These are phyloP conservation scores for Suillus plorans DNA, from an alignment of 768 basidiomycete genomes.

Conservation along the genomic window DNA sequence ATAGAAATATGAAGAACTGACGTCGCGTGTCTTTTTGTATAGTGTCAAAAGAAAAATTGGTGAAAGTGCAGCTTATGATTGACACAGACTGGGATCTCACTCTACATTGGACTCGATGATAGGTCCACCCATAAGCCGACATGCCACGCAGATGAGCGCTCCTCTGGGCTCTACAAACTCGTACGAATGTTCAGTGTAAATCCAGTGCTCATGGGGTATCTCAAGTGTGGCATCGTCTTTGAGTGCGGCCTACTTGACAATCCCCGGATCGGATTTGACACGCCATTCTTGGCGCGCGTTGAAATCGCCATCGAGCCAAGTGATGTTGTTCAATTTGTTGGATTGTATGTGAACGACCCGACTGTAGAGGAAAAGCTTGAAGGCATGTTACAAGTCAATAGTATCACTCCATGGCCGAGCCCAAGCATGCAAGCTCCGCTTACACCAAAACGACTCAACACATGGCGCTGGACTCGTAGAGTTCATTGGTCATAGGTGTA, in stretches of 20 bases:
- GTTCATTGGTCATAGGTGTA: conserved; percentile 11
- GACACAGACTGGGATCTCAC: not conserved
- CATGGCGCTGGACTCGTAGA: conserved; percentile 17
- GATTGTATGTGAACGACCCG: conserved; percentile 11
- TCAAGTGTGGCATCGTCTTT: conserved; percentile 12
- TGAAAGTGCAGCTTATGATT: not conserved
- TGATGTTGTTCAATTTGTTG: not conserved
- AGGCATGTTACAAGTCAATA: conserved; percentile 17
- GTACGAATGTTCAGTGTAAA: conserved; percentile 11
- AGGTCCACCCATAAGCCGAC: conserved; percentile 16
- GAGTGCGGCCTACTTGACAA: conserved; percentile 14
- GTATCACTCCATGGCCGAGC: not conserved
- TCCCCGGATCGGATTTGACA: conserved; percentile 12
- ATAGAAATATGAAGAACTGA: not conserved
- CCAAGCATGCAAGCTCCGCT: conserved; percentile 9
- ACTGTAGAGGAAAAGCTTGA: conserved; percentile 8
- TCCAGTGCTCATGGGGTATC: conserved; percentile 2
- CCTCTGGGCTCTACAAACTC: conserved; percentile 15
- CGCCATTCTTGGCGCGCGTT: conserved; percentile 13
- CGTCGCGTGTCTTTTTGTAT: not conserved
- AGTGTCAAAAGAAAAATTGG: conserved; percentile 21
- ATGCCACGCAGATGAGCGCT: conserved; percentile 13
- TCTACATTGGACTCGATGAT: not conserved
- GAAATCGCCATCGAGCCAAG: conserved; percentile 17
- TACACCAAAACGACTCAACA: conserved; percentile 2